Evolutionary conservation across 2,329 filamentous ascomycete genomes (phyloP).

Genomic region (Talaromyces sp.): DNA sequence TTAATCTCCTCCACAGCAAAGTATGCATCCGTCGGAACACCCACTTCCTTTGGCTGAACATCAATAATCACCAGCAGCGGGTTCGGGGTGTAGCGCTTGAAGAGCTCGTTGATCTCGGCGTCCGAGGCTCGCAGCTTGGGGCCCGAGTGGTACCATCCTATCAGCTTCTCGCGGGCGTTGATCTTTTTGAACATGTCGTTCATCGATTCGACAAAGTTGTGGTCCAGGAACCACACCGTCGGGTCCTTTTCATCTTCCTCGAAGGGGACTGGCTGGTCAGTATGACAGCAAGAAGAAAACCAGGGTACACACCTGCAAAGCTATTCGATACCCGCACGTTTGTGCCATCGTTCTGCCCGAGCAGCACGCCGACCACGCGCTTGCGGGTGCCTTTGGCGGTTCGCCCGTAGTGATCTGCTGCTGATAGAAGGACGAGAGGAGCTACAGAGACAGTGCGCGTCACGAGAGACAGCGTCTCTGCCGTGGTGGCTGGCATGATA

Average conservation of each 20-base stretch:
- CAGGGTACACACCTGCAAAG: conserved; percentile 70
- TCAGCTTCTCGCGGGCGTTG: conserved; percentile 96
- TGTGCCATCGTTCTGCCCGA: conserved; percentile 94
- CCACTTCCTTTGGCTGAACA: conserved; percentile 95
- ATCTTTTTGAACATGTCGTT: conserved; percentile 99
- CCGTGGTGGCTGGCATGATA: conserved; percentile 90
- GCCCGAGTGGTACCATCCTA: conserved; percentile 99
- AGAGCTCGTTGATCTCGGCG: conserved; percentile 98
- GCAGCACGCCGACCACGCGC: conserved; percentile 87
- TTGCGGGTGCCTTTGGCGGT: conserved; percentile 81
- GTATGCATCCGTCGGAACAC: conserved; percentile 96
- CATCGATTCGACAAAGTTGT: conserved; percentile 99
- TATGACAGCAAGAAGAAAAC: neutral
- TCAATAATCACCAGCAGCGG: conserved; percentile 96
- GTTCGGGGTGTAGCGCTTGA: conserved; percentile 98
- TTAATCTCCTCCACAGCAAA: conserved; percentile 99
- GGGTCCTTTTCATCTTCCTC: conserved; percentile 99
- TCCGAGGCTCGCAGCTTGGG: conserved; percentile 95
- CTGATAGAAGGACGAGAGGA: conserved; percentile 93
- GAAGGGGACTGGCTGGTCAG: conserved; percentile 68
- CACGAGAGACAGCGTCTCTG: conserved; percentile 92
- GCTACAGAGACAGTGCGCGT: conserved; percentile 94
- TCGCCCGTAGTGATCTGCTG: conserved; percentile 96
- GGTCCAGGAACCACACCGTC: conserved; percentile 97
- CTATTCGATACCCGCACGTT: conserved; percentile 97